Percentiles rank a stretch among this genome's conserved stretches.
phyloP scores from a whole-genome alignment of 2,329 filamentous ascomycete species.

The Botrytis aclada region DNA sequence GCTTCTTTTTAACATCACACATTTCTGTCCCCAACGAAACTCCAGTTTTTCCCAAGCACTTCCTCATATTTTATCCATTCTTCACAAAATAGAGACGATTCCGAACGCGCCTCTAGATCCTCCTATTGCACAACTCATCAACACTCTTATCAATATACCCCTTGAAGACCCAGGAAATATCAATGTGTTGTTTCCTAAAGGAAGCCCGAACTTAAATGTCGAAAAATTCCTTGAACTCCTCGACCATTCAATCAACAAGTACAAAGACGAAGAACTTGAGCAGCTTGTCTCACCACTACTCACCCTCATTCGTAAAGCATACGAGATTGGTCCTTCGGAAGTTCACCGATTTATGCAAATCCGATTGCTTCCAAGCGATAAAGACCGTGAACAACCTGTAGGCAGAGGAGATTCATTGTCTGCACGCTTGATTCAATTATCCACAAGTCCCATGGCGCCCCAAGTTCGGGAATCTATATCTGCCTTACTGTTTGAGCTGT shows the following conservation, averaged over 20 bases:
- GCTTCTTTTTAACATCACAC: conserved; percentile 82
- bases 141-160: conserved; percentile 77
- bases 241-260: conserved; percentile 59
- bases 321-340: conserved; percentile 62
- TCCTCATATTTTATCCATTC: conserved; percentile 65
- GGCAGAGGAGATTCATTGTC: conserved; percentile 73
- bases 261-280: conserved; percentile 70
- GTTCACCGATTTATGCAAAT: conserved; percentile 62
- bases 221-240: conserved; percentile 69
- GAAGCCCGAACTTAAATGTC: conserved; percentile 56
- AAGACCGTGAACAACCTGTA: conserved; percentile 73
- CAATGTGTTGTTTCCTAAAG: conserved; percentile 61
- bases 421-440: conserved; percentile 72
- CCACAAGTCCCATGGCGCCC: conserved; percentile 68
- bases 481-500: conserved; percentile 81
- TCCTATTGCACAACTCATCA: conserved; percentile 69
- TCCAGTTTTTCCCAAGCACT: conserved; percentile 65
- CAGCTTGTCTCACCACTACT: conserved; percentile 67
- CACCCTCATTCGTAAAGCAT: conserved; percentile 69
- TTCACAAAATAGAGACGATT: conserved; percentile 58
- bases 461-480: conserved; percentile 73
- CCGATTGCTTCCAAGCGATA: conserved; percentile 70
- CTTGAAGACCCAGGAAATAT: conserved; percentile 51
- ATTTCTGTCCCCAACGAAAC: conserved; percentile 63
- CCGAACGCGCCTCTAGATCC: conserved; percentile 67